These are phyloP conservation scores for Calcarisporium arbuscula DNA, from an alignment of 2,329 filamentous ascomycete genomes.

Conservation along the genomic window DNA sequence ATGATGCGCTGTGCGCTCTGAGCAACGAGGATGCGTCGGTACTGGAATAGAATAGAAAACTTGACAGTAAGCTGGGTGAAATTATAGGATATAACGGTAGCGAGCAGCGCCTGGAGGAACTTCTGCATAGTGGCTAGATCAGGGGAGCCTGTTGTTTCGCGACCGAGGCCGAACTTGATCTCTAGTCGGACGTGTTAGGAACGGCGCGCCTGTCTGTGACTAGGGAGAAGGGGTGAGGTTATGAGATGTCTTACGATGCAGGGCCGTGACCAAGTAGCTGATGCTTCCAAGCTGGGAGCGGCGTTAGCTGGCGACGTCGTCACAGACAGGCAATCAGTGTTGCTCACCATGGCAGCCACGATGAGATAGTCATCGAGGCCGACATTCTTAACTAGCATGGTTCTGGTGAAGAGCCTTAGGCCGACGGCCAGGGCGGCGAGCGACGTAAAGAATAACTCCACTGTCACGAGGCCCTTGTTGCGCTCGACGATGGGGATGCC, in stretches of 20 bases:
- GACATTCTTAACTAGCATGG: neutral
- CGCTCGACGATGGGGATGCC: constrained; percentile 10
- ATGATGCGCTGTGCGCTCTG: constrained; percentile 15
- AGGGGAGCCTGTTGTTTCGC: too few species aligned
- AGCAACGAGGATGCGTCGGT: constrained; percentile 18
- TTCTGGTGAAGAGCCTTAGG: constrained; percentile 10
- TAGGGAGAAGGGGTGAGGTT: neutral
- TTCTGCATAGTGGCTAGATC: constrained; percentile 8
- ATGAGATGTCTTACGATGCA: constrained; percentile 15
- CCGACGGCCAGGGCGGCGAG: constrained; percentile 10
- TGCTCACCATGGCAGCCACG: constrained; percentile 10
- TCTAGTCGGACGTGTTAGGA: too few species aligned
- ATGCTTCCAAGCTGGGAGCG: constrained; percentile 11
- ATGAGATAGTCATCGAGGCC: constrained; percentile 9
- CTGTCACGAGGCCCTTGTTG: constrained; percentile 12
- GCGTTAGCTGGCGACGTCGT: too few species aligned
- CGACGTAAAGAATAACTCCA: constrained; percentile 12
- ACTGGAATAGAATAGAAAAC: constrained; percentile 22
- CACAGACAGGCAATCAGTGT: too few species aligned
- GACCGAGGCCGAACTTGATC: constrained; percentile 18
- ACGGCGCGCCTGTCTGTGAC: too few species aligned
- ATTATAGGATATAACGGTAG: constrained; percentile 18
- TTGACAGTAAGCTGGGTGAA: constrained; percentile 19
- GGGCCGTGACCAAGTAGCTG: constrained; percentile 11
- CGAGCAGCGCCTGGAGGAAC: constrained; percentile 16